These are phyloP conservation scores for Alternaria triticimaculans DNA, from an alignment of 2,329 filamentous ascomycete genomes.

Conservation along the genomic window DNA sequence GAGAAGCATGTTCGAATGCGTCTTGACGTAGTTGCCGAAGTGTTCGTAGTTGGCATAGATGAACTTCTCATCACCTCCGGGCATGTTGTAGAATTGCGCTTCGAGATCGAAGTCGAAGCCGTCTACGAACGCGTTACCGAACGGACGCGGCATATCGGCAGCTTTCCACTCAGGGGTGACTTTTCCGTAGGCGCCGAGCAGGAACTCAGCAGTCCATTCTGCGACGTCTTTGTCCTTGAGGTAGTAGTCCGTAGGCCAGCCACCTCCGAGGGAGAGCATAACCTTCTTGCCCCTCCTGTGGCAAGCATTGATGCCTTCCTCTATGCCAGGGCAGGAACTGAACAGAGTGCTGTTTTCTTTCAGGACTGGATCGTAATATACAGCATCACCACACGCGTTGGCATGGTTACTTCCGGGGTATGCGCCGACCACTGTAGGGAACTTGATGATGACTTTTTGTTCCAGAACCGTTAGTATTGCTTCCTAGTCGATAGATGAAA, in stretches of 20 bases:
- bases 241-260: conserved; percentile 49
- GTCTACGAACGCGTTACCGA: conserved; percentile 55
- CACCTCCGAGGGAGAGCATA: conserved; percentile 57
- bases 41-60: conserved; percentile 53
- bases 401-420: conserved; percentile 64
- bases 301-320: conserved; percentile 39
- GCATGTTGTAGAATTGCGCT: conserved; percentile 24
- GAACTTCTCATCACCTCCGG: conserved; percentile 20
- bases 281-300: conserved; percentile 46
- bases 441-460: conserved; percentile 55
- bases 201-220: conserved; percentile 56
- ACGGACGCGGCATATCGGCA: conserved; percentile 52
- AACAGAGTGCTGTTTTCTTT: neutral
- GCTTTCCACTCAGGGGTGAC: conserved; percentile 38
- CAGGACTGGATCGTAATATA: conserved; percentile 42
- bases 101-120: conserved; percentile 62
- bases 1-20: conserved; percentile 54
- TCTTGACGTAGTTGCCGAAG: conserved; percentile 58
- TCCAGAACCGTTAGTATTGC: neutral
- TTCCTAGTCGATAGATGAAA: neutral
- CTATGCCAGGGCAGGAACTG: conserved; percentile 40
- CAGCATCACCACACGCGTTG: conserved; percentile 54
- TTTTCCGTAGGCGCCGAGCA: conserved; percentile 60
- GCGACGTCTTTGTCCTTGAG: conserved; percentile 52
- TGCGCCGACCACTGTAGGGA: conserved; percentile 56